A percentile compares a stretch with the other conserved stretches of the same genome.
Conservation (phyloP, 2,329 filamentous ascomycete genomes). For the Graphiopsis chlorocephala region DNA sequence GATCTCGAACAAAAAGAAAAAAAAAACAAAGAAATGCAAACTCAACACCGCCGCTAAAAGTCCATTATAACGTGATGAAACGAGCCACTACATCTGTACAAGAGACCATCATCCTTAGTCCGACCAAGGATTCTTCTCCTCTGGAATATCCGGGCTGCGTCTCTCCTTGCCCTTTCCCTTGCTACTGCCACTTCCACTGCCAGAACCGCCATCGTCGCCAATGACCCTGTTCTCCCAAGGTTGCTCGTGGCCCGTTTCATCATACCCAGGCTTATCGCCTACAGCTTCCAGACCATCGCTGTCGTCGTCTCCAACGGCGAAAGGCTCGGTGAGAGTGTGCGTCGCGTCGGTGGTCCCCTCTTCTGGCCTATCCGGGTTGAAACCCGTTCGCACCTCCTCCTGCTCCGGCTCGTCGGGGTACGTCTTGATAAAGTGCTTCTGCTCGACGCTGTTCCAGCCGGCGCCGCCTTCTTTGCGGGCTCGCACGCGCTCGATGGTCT, state of each 20-base stretch:
- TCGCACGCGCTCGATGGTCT: constrained; percentile 60
- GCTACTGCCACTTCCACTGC: constrained; percentile 6
- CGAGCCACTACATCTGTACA: not conserved
- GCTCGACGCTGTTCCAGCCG: constrained; percentile 56
- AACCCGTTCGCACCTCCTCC: constrained; percentile 55
- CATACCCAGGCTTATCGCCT: constrained; percentile 21
- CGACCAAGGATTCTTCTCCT: constrained; percentile 15
- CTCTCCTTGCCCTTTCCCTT: constrained; percentile 9
- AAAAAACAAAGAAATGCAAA: no score
- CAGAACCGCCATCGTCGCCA: not conserved
- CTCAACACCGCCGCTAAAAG: not conserved
- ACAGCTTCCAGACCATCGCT: constrained; percentile 30
- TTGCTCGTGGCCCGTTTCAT: constrained; percentile 28
- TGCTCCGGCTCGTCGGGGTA: constrained; percentile 48
- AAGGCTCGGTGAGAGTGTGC: constrained; percentile 46
- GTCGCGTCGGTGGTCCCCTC: constrained; percentile 41
- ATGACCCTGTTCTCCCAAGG: constrained; percentile 29
- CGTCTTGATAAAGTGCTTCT: constrained; percentile 54
- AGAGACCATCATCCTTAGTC: not conserved
- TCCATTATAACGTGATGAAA: not conserved
- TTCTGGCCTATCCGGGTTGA: constrained; percentile 49
- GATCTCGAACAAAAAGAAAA: not conserved
- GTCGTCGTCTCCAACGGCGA: constrained; percentile 42
- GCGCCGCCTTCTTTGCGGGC: constrained; percentile 61
- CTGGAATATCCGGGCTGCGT: constrained; percentile 8